Base-by-base conservation (phyloP, 805 yeast species). In the Metschnikowia shivogae region DNA sequence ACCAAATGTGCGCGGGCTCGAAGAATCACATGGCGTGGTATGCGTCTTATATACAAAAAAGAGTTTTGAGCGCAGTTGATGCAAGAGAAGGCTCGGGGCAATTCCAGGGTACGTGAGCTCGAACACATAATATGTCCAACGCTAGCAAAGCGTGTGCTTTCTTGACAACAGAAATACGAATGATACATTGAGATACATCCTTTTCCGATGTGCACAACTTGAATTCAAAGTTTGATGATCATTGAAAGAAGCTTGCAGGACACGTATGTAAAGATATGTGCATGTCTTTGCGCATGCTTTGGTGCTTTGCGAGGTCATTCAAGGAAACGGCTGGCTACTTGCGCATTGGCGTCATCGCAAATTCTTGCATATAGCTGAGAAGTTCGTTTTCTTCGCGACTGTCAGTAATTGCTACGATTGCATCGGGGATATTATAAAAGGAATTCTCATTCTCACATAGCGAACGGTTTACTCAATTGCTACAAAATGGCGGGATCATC, bases 251-350 rank as follows among this genome's bases (percentile, higher is more conserved):
- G 28, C 10, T 29, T 17, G 34, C 40, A 37, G 29, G 26, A 14
- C 11, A 34, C 6, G 7, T 22, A 31, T 39, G 42, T 35, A 31
- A 31, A 11, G 10, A 29, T 10, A 22, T 30, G 36, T 30, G 34
- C 34, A 30, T 29, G 41, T 9, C 17, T 8, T 29, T 34, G 29
- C 42, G 12, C 24, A 31, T 29, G 14, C 20, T 22, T 39, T 34
- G 22, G n/a, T n/a, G n/a, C n/a, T 38, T 31, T 13, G n/a, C 22
- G 22, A 31, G 42, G 42, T 39, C 42, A 39, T 39, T 39, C 42
- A 17, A 31, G 14, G 42, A 24, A 31, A 20, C 35, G 42, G 42
- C 42, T 39, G 36, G 42, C 36, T 22, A 28, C 8, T 37, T 32
- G 35, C 36, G 42, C 35, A 22, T 11, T 30, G 22, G 34, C 36